These are phyloP conservation scores for Aspergillus mulundensis DNA, from an alignment of 495 filamentous ascomycete genomes.

Conservation along the genomic window DNA sequence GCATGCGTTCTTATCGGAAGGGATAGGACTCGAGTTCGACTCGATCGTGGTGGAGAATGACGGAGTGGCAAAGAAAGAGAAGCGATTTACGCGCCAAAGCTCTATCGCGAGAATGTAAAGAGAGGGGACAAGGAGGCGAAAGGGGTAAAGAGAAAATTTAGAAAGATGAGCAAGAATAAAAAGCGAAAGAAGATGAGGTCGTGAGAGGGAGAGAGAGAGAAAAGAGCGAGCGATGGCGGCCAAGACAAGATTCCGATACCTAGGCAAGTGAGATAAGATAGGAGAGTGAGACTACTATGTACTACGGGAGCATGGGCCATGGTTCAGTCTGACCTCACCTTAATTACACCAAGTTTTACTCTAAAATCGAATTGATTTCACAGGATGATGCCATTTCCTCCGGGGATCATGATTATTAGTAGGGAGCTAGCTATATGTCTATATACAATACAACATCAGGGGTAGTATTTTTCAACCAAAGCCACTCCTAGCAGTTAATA, in stretches of 20 bases:
- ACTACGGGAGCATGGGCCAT: too few relatives aligned
- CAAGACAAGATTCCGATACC: constrained; percentile 13
- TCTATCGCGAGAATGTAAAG: neutral
- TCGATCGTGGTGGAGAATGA: neutral
- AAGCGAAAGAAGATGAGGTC: neutral
- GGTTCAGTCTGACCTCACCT: neutral
- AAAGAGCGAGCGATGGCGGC: neutral
- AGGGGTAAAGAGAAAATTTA: neutral
- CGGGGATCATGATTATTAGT: constrained; percentile 13
- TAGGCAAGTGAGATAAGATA: constrained; percentile 4
- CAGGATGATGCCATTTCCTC: constrained; percentile 10
- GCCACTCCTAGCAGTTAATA: constrained; percentile 8
- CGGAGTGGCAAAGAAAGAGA: constrained; percentile 1
- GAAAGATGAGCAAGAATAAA: neutral
- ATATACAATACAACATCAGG: constrained; percentile 21
- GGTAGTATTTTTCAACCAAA: constrained; percentile 17
- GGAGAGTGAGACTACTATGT: neutral
- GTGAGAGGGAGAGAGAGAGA: neutral
- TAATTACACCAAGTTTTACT: neutral
- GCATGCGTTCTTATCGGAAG: constrained; percentile 11
- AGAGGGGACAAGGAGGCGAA: neutral
- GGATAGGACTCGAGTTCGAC: constrained; percentile 4
- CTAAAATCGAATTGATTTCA: neutral
- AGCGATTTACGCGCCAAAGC: neutral
- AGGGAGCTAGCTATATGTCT: constrained; percentile 17